Base-by-base conservation (phyloP, 2,329 filamentous ascomycete species). In the Penicillium sp. region DNA sequence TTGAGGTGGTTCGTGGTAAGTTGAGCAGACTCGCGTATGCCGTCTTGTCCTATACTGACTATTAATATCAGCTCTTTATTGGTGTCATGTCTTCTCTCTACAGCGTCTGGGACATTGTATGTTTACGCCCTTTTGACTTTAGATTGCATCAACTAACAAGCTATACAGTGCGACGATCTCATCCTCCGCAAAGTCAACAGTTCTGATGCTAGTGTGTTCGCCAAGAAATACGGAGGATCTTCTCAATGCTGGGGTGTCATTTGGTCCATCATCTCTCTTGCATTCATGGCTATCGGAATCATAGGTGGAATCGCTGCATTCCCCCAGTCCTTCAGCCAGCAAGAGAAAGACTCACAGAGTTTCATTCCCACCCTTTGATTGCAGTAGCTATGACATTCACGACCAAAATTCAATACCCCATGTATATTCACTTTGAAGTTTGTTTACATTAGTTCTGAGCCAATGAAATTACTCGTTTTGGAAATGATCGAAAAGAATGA, bases 71-170 rank as follows among this genome's bases (percentile, higher is more conserved):
- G 77, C 81, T 93, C 27, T 93, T 93, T 67, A 91, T 93, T 59
- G 90, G 90, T 43, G 89, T 92, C 65, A 92, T 93, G 90, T 89
- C 86, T 7, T 87, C 86, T 2, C 81, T 93, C 1, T 93, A 93
- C 73, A 90, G 87, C 62, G 89, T 90, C 5, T 93, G 90, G 90
- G 90, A 93, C 77, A 93, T 93, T 64, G 81, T 83, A 67, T 75
- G 81, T 22, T 6, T 9, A 26, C 19, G 1, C 14, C n/a, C 21
- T 9, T 19, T 50, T 63, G 24, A 27, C 55, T 24, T 11, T 37
- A 4, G 9, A 37, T 26, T 55, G 35, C 49, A 61, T 44, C 48
- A 14, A 19, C 53, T 57, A 50, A 61, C 49, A n/a, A 5, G 29
- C 10, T 49, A 11, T 14, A 41, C 45, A 84, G 81, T 92, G 89